Percentiles rank a stretch among this genome's conserved stretches.
Conservation (phyloP, 2,329 filamentous ascomycete genomes). For the Sclerotinia subarctica region DNA sequence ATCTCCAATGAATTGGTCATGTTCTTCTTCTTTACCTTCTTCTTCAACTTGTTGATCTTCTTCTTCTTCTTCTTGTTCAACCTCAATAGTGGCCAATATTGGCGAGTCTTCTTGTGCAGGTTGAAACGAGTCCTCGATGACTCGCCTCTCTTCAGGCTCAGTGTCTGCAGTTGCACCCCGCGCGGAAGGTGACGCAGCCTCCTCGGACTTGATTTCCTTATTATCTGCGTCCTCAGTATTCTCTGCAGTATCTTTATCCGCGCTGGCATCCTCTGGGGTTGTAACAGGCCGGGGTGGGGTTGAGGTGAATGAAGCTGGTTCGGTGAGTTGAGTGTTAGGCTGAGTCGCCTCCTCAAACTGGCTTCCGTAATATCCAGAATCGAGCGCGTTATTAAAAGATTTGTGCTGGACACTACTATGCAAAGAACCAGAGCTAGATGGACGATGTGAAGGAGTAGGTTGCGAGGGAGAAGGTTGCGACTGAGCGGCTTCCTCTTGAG, state of each 20-base stretch:
- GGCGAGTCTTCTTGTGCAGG: slow-evolving; percentile 48
- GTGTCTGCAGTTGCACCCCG: slow-evolving; percentile 24
- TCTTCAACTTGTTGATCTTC: slow-evolving; percentile 6
- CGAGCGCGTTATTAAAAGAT: slow-evolving; percentile 43
- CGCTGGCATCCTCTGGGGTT: slow-evolving; percentile 18
- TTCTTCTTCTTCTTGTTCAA: neutral
- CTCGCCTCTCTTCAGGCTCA: slow-evolving; percentile 31
- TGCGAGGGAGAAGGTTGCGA: neutral
- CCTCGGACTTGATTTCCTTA: neutral
- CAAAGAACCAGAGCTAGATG: slow-evolving; percentile 11
- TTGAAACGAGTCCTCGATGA: slow-evolving; percentile 41
- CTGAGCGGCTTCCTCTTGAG: slow-evolving; percentile 13
- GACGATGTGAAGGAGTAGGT: neutral
- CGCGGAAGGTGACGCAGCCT: slow-evolving; percentile 15
- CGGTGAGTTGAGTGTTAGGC: slow-evolving; percentile 26
- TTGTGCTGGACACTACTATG: slow-evolving; percentile 29
- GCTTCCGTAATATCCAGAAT: slow-evolving; percentile 72
- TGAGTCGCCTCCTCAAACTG: slow-evolving; percentile 40
- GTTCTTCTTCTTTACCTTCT: slow-evolving; percentile 18
- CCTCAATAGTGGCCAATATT: slow-evolving; percentile 19
- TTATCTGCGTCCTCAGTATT: neutral
- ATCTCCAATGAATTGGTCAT: slow-evolving; percentile 16
- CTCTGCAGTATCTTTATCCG: neutral
- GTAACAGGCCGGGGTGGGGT: slow-evolving; percentile 6
- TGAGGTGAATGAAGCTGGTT: slow-evolving; percentile 5